Evolutionary conservation across 495 filamentous ascomycete species (phyloP), one percentile per base, ranked within the genome.

Genomic region (Hypomontagnella submonticulosa): DNA sequence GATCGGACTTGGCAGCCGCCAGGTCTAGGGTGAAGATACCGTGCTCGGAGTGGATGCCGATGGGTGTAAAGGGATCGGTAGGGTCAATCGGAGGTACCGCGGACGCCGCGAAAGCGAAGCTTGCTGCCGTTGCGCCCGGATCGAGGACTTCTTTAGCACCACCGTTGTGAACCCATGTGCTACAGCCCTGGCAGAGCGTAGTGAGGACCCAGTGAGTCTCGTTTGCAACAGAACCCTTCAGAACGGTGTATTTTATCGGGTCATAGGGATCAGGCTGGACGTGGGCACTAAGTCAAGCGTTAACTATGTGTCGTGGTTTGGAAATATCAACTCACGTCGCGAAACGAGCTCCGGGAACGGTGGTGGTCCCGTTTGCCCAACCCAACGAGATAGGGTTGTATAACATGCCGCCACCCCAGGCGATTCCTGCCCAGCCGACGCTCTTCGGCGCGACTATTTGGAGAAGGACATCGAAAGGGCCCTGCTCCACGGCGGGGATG

Each of bases 361-460:
- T 74, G 3, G 15, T 66, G 12, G 80, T 70, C 0, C 79, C 78
- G 60, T 84, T 79, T 12, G 75, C 69, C 79, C 80, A 85, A 0
- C 56, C 77, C 0, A 85, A 67, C 0, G 78, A 77, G 37, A 85
- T 72, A 9, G 82, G 82, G 61, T 84, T 83, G 36, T 73, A 73
- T 10, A 73, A 63, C 82, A 85, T 85, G 52, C 73, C 78, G 7
- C 82, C 82, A 16, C 78, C 82, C 81, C 79, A 83, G 1, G 77
- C 77, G 12, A 85, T 37, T 4, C 75, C 80, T 0, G 74, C 77
- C 82, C 82, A 85, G 16, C 77, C 80, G 2, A 75, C 73, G 10
- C 64, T 37, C 4, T 75, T 69, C 0, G 76, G 77, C 10, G 80
- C 80, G 15, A 79, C 73, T 13, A 85, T 69, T 61, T 80, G 78